A percentile compares a stretch with the other conserved stretches of the same genome.
phyloP scores from a whole-genome alignment of 371 early-diverging fungal species.

The Nematocida displodere region DNA sequence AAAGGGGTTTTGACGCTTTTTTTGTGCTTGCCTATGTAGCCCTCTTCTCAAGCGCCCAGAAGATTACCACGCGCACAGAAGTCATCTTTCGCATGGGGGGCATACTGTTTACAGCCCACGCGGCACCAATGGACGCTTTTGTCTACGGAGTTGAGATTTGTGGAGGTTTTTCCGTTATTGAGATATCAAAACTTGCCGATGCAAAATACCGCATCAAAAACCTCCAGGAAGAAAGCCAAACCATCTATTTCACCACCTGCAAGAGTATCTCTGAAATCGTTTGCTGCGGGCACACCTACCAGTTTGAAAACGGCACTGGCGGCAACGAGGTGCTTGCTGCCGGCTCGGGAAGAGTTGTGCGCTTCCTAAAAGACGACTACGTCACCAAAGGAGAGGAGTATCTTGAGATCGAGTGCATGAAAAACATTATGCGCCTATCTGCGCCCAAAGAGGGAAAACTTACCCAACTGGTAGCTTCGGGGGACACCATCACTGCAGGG shows the following conservation, averaged over 20 bases:
- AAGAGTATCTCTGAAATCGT: conserved; percentile 1
- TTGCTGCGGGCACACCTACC: neutral
- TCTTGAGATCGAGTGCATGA: conserved; percentile 98
- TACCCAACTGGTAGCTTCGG: neutral
- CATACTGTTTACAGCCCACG: neutral
- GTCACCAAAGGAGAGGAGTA: conserved; percentile 78
- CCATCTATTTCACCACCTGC: conserved; percentile 3
- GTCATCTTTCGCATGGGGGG: conserved; percentile 8
- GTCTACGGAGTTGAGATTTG: conserved; percentile 15
- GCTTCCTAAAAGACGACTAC: conserved; percentile 79
- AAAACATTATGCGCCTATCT: conserved; percentile 88
- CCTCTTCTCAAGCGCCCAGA: neutral
- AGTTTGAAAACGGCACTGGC: neutral
- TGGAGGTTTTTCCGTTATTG: conserved; percentile 17
- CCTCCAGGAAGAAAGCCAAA: neutral
- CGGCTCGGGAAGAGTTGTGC: conserved; percentile 88
- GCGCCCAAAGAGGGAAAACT: conserved; percentile 16
- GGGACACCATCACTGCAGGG: conserved; percentile 19
- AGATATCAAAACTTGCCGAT: conserved; percentile 1
- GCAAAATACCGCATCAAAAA: conserved; percentile 25
- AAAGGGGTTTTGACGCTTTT: neutral
- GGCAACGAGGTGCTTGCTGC: conserved; percentile 78
- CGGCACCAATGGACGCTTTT: neutral
- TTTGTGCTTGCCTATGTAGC: conserved; percentile 14
- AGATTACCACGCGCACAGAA: neutral